These are phyloP conservation scores for Clarireedia homoeocarpa DNA, from an alignment of 2,329 filamentous ascomycete genomes.

Conservation along the genomic window DNA sequence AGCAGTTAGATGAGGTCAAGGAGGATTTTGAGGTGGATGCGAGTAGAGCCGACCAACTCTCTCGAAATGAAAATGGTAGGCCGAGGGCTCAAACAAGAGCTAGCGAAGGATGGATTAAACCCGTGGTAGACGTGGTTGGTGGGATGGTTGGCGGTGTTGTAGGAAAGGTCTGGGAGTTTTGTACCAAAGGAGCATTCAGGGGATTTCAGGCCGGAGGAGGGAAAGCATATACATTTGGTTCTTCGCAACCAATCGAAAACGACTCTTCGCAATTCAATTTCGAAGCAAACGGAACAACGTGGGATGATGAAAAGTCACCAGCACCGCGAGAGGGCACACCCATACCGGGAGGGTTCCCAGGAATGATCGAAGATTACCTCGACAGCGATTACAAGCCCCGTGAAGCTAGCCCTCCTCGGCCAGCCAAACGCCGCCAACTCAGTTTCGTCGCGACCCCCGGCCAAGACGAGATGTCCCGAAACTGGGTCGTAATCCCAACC, in stretches of 20 bases:
- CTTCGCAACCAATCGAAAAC: neutral
- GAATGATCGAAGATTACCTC: slow-evolving; percentile 30
- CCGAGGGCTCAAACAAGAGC: neutral
- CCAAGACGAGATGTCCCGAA: slow-evolving; percentile 50
- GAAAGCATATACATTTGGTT: slow-evolving; percentile 45
- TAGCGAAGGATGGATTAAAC: slow-evolving; percentile 12
- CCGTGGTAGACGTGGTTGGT: slow-evolving; percentile 51
- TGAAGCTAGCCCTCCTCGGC: slow-evolving; percentile 32
- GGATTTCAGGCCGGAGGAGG: slow-evolving; percentile 87
- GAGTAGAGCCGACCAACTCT: neutral
- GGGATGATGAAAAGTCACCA: slow-evolving; percentile 15
- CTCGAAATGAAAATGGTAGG: slow-evolving; percentile 9
- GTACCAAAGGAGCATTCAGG: slow-evolving; percentile 56
- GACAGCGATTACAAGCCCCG: slow-evolving; percentile 26
- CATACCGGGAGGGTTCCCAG: neutral
- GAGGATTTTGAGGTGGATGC: neutral
- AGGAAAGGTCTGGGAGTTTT: slow-evolving; percentile 80
- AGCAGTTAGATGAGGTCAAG: slow-evolving; percentile 16
- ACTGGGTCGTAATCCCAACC: slow-evolving; percentile 60
- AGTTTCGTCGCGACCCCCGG: slow-evolving; percentile 30
- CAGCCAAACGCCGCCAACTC: slow-evolving; percentile 42
- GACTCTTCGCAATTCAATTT: neutral
- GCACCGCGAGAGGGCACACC: neutral
- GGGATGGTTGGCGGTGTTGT: slow-evolving; percentile 57
- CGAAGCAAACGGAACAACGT: slow-evolving; percentile 14